Evolutionary conservation across 495 filamentous ascomycete genomes (phyloP).

Genomic region (Bacidia rubella): DNA sequence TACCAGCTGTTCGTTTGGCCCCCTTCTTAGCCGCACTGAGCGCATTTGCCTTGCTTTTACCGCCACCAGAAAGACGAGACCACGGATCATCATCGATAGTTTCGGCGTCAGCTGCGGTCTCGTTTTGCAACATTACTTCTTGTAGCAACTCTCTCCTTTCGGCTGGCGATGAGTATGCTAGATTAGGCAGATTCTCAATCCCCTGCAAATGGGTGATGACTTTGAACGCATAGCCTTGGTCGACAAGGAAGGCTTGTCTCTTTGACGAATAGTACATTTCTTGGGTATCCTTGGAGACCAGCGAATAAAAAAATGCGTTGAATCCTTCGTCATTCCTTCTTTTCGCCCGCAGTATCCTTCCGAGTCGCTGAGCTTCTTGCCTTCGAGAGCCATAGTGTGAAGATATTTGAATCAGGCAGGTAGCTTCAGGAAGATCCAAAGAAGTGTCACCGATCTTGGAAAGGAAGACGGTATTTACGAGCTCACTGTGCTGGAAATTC

Average conservation of each 20-base stretch:
- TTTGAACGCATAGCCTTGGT: slow-evolving; percentile 98
- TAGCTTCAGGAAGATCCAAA: slow-evolving; percentile 90
- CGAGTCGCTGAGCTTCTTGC: slow-evolving; percentile 91
- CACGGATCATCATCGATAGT: slow-evolving; percentile 77
- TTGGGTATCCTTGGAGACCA: slow-evolving; percentile 91
- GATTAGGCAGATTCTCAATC: slow-evolving; percentile 67
- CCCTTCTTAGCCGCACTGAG: slow-evolving; percentile 35
- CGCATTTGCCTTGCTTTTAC: slow-evolving; percentile 19
- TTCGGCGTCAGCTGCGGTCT: slow-evolving; percentile 63
- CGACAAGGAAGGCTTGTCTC: slow-evolving; percentile 93
- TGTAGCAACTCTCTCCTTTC: slow-evolving; percentile 83
- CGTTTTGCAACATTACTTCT: slow-evolving; percentile 84
- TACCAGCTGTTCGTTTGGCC: slow-evolving; percentile 69
- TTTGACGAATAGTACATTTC: slow-evolving; percentile 99
- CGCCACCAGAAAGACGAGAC: slow-evolving; percentile 38
- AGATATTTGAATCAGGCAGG: slow-evolving; percentile 94
- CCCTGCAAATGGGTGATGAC: slow-evolving; percentile 94
- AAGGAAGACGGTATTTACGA: slow-evolving; percentile 91
- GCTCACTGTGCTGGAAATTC: slow-evolving; percentile 91
- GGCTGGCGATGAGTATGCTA: slow-evolving; percentile 65
- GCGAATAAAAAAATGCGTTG: slow-evolving; percentile 97
- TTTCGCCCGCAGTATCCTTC: slow-evolving; percentile 90
- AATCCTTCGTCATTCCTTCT: slow-evolving; percentile 96
- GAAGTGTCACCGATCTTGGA: slow-evolving; percentile 98
- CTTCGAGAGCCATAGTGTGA: slow-evolving; percentile 96